Evolutionary conservation across 768 basidiomycete species (phyloP), one percentile per base, ranked within the genome.

Genomic region (Hysterangium stoloniferum): DNA sequence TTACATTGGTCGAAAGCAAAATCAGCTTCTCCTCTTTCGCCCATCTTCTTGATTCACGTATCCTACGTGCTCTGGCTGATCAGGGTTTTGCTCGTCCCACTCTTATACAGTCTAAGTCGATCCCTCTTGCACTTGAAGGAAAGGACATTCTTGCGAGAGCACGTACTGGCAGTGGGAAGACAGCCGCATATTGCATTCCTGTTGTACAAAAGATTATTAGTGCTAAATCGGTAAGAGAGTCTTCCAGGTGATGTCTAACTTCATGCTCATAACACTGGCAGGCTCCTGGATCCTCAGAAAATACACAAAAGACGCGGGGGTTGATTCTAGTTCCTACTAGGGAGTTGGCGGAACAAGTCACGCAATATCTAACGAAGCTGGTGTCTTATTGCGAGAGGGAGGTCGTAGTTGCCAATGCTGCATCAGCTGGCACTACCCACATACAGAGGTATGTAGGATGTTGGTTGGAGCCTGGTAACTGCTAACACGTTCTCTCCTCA

Each of bases 151-250:
- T 99, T 28, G 95, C 94, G 17, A 79, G 90, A 38, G 95, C 96
- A 2, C 78, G 90, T 28, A 99, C 96, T 3, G 96, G 96, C 15
- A 93, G 89, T 52, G 96, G 96, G 22, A 99, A 99, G 71, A 99
- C 96, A 0, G 90, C 87, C 3, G 92, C 96, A 2, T 99, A 99
- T 64, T 90, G 88, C 58, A 75, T 98, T 8, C 96, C 96, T 0
- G 68, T 94, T 22, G 71, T 90, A 0, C 93, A 98, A 64, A 94
- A 91, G 64, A 82, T 98, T 20, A 61, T 97, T 48, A 78, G 73
- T 54, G 76, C 78, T 2, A 94, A 93, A 77, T 72, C 70, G 63
- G 91, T 91, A 64, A 66, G 84, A 75, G 58, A 58, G 49, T 15
- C 42, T 13, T 27, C 37, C 36, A n/a, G 20, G 35, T 33, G 27